Evolutionary conservation across 2,329 filamentous ascomycete genomes (phyloP), one percentile per base, ranked within the genome.

Genomic region (Diaporthe ilicicola): DNA sequence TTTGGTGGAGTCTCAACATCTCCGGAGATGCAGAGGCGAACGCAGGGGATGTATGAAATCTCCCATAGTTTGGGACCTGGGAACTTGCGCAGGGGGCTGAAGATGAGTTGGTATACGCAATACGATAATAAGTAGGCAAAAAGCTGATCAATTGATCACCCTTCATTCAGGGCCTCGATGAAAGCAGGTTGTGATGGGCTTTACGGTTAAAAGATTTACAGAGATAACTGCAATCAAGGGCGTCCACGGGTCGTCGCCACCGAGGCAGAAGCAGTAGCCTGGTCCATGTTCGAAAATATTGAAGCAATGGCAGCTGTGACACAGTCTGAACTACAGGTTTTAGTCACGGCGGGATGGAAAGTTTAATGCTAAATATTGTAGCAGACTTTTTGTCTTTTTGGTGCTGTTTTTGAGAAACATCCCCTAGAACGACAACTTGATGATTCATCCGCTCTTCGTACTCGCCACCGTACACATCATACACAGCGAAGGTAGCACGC

Each of bases 51-150:
- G 19, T 56, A 34, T 19, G 65, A 62, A 15, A 64, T 17, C 8
- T 65, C 70, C 64, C 65, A 71, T 39, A 68, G 55, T 39, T 68
- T 71, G 29, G 70, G 70, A 12, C 70, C 70, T 9, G 70, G 65
- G 48, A 69, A 27, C 24, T 37, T 61, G 53, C 70, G 66, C 34
- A 71, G 44, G 5, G 65, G 70, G 13, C n/a, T 61, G 22, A 71
- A 67, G 46, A 54, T 15, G 65, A 71, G 55, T 67, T 69, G 67
- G 42, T 71, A 71, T 15, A 71, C 27, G 27, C 22, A 6, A n/a
- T 61, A 61, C 24, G 55, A 56, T 17, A 56, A 27, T 13, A 61
- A 29, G 55, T 61, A 61, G 10, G 24, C 15, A n/a, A 61, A 4
- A 61, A 61, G 37, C 55, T 61, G 37, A 22, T 56, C 22, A 42